Evolutionary conservation across 495 filamentous ascomycete genomes (phyloP).

Genomic region (Penicillium paxilli): DNA sequence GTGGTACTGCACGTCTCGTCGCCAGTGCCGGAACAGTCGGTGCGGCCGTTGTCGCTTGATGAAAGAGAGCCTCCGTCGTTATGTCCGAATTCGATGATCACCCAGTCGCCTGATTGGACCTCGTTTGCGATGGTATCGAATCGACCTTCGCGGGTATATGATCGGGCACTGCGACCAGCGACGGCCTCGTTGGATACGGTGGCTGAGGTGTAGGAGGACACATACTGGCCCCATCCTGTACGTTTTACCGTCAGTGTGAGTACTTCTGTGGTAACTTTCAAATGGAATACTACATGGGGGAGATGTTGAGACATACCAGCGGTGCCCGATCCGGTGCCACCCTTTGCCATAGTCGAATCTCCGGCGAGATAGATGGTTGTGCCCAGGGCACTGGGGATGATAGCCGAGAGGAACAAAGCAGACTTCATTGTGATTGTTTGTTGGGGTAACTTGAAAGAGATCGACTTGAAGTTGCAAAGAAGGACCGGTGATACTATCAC

Average conservation of each 20-base stretch:
- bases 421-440: conserved; percentile 23
- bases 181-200: conserved; percentile 59
- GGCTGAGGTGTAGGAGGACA: conserved; percentile 43
- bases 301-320: conserved; percentile 19
- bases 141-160: conserved; percentile 59
- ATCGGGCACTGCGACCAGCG: conserved; percentile 59
- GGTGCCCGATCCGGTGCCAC: conserved; percentile 35
- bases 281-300: neutral
- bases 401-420: conserved; percentile 14
- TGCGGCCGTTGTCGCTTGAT: conserved; percentile 58
- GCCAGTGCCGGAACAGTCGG: conserved; percentile 55
- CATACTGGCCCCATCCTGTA: conserved; percentile 61
- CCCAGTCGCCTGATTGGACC: conserved; percentile 53
- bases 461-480: neutral
- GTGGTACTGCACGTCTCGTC: conserved; percentile 53
- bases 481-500: neutral
- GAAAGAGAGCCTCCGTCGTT: conserved; percentile 63
- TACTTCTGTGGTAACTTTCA: neutral
- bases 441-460: neutral
- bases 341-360: conserved; percentile 57
- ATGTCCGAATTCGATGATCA: conserved; percentile 65
- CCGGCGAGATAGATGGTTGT: conserved; percentile 54
- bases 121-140: conserved; percentile 53
- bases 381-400: conserved; percentile 28
- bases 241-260: neutral